A percentile compares a stretch with the other conserved stretches of the same genome.
Conservation (phyloP, 129 eudicot species). For the Rutidosis leptorrhynchoides region DNA sequence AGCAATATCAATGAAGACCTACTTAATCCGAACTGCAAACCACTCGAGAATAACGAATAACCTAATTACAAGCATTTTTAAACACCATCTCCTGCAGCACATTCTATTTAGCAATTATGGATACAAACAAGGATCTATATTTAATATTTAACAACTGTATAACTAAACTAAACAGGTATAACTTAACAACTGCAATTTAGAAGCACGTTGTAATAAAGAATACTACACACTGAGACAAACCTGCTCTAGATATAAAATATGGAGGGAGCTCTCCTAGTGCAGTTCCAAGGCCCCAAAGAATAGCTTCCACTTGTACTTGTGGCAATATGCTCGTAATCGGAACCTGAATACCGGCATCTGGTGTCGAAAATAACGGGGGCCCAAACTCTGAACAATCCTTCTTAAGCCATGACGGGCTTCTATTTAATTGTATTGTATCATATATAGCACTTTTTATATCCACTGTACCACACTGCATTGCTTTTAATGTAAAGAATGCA, state of each 20-base stretch:
- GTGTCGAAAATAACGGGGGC: constrained; percentile 57
- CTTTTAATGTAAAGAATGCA: constrained; percentile 86
- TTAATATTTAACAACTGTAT: neutral
- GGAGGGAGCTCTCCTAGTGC: constrained; percentile 99
- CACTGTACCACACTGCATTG: constrained; percentile 90
- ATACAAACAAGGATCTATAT: neutral
- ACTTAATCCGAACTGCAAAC: neutral
- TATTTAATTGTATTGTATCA: constrained; percentile 84
- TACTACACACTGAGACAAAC: constrained; percentile 29
- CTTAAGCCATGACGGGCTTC: constrained; percentile 80
- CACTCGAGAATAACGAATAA: neutral
- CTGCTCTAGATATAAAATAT: constrained; percentile 96
- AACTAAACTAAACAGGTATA: too few species aligned
- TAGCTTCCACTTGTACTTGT: constrained; percentile 85
- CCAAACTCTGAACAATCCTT: constrained; percentile 91
- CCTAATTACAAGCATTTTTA: neutral
- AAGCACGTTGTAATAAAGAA: neutral
- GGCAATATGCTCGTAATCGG: constrained; percentile 90
- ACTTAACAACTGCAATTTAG: neutral
- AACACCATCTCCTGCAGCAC: neutral
- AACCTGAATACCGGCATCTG: constrained; percentile 53
- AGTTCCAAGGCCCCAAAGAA: constrained; percentile 95
- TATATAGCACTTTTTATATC: constrained; percentile 86
- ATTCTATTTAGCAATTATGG: neutral
- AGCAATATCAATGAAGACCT: neutral